These are phyloP conservation scores for Globisporangium abappressorium DNA, from an alignment of 352 stramenopile species.

Conservation along the genomic window DNA sequence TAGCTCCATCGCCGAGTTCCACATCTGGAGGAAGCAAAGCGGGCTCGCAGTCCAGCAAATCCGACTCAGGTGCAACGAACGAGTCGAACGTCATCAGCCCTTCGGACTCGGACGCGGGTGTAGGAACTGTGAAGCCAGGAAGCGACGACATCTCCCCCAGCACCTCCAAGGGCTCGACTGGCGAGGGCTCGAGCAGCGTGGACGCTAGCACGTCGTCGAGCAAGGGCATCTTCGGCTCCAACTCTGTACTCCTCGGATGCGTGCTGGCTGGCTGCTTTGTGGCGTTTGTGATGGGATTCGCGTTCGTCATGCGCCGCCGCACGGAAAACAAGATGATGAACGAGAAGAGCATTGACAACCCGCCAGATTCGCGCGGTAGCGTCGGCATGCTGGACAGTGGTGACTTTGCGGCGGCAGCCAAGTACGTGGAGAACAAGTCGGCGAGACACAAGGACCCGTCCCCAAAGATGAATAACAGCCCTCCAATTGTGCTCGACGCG, in stretches of 20 bases:
- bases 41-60: neutral
- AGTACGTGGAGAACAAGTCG: conserved; percentile 50
- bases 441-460: conserved; percentile 36
- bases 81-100: conserved; percentile 2
- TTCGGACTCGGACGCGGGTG: neutral
- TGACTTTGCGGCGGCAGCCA: conserved; percentile 18
- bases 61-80: neutral
- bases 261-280: conserved; percentile 36
- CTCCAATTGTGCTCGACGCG: conserved; percentile 35
- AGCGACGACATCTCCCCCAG: conserved; percentile 1
- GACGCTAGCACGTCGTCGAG: conserved; percentile 14
- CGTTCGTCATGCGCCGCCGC: conserved; percentile 46
- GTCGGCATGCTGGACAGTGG: conserved; percentile 44
- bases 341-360: conserved; percentile 29
- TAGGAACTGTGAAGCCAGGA: conserved; percentile 13
- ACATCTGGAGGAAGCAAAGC: neutral
- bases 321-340: conserved; percentile 30
- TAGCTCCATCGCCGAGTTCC: conserved; percentile 9
- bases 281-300: conserved; percentile 27
- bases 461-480: conserved; percentile 35
- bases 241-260: conserved; percentile 38
- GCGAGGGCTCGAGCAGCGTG: conserved; percentile 11
- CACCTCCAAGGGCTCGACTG: neutral
- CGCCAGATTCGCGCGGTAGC: conserved; percentile 21
- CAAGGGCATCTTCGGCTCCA: conserved; percentile 18